Percentiles rank a stretch among this genome's conserved stretches.
These are phyloP conservation scores for Stentor roeselii DNA, from an alignment of 73 alveolate species.

Conservation along the genomic window DNA sequence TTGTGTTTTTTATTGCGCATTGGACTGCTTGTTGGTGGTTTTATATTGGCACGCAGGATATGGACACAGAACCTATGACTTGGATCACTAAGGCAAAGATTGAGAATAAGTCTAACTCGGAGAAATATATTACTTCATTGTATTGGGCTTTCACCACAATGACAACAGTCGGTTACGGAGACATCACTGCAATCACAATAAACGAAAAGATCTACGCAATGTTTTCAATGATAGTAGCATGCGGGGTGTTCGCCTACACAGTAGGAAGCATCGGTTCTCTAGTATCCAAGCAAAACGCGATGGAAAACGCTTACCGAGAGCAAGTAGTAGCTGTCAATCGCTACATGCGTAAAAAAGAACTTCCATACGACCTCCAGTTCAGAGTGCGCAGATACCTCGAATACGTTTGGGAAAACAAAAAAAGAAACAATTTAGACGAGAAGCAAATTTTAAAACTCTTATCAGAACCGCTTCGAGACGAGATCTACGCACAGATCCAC, in stretches of 20 bases:
- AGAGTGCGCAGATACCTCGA: constrained; percentile 66
- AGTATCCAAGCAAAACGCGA: constrained; percentile 35
- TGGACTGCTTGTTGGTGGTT: constrained; percentile 85
- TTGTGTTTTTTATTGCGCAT: constrained; percentile 79
- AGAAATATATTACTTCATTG: constrained; percentile 42
- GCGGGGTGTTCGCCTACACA: constrained; percentile 70
- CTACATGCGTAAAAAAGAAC: constrained; percentile 50
- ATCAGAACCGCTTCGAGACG: constrained; percentile 41
- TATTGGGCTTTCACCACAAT: constrained; percentile 81
- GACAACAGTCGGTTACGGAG: constrained; percentile 91
- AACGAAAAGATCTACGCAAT: constrained; percentile 60
- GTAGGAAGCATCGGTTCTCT: constrained; percentile 60
- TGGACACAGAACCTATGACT: constrained; percentile 39
- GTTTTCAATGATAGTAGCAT: constrained; percentile 62
- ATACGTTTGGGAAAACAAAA: constrained; percentile 51
- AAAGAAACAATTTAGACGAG: constrained; percentile 48
- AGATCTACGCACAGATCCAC: constrained; percentile 38
- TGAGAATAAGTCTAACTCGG: neutral
- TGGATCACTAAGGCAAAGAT: constrained; percentile 65
- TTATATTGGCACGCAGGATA: constrained; percentile 53
- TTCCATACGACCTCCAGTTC: constrained; percentile 52
- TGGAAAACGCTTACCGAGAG: constrained; percentile 47
- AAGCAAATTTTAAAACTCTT: constrained; percentile 36
- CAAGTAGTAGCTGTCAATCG: constrained; percentile 51
- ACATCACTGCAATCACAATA: constrained; percentile 52